Percentiles rank a stretch among this genome's conserved stretches.
These are phyloP conservation scores for Metschnikowia orientalis DNA, from an alignment of 805 yeast species.

Conservation along the genomic window DNA sequence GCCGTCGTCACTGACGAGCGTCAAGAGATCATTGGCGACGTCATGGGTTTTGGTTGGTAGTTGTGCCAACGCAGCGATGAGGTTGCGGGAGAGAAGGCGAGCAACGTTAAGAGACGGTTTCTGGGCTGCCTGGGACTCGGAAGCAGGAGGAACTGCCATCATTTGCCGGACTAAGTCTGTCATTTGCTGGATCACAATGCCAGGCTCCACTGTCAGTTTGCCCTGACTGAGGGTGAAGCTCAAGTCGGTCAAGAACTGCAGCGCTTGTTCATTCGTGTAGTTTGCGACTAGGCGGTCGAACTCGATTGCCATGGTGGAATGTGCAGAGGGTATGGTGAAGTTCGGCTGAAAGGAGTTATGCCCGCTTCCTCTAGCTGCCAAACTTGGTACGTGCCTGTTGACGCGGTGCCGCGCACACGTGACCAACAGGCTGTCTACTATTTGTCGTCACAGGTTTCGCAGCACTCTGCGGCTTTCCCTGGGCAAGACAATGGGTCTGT, in stretches of 20 bases:
- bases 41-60: conserved; percentile 36
- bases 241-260: conserved; percentile 20
- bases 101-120: conserved; percentile 18
- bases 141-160: too few species aligned
- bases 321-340: too few species aligned
- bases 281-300: conserved; percentile 3
- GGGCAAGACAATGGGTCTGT: too few species aligned
- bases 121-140: conserved; percentile 2
- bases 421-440: too few species aligned
- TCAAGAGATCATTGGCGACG: conserved; percentile 32
- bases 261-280: conserved; percentile 19
- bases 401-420: too few species aligned
- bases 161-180: conserved; percentile 21
- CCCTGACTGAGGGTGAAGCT: conserved; percentile 21
- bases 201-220: too few species aligned
- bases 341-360: too few species aligned
- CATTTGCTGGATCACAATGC: conserved; percentile 23
- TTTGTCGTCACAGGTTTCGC: too few species aligned
- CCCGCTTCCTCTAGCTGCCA: too few species aligned
- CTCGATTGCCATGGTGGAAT: conserved; percentile 8
- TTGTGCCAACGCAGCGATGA: conserved; percentile 24
- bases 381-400: too few species aligned
- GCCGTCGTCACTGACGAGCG: conserved; percentile 20
- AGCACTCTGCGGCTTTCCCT: too few species aligned
- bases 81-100: conserved; percentile 28